phyloP scores from a whole-genome alignment of 2,329 filamentous ascomycete species.

The Aspergillus fumigatiaffinis region DNA sequence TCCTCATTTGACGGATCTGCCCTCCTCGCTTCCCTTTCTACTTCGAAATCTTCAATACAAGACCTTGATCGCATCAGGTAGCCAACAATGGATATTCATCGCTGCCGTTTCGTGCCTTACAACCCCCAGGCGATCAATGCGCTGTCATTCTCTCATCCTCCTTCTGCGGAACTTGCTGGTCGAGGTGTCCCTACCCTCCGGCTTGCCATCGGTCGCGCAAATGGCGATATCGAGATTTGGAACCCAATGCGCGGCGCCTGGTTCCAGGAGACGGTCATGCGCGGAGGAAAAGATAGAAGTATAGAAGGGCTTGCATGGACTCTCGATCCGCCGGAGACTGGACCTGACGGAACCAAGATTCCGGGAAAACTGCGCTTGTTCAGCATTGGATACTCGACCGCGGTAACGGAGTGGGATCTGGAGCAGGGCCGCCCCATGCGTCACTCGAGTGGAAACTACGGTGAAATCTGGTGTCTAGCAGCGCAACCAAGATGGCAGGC shows the following conservation, averaged over 20 bases:
- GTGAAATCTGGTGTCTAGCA: constrained; percentile 94
- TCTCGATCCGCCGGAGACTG: constrained; percentile 71
- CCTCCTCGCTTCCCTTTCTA: constrained; percentile 5
- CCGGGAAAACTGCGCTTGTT: constrained; percentile 80
- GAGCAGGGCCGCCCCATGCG: constrained; percentile 70
- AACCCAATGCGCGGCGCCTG: constrained; percentile 78
- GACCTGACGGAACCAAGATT: constrained; percentile 51
- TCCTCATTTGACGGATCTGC: not conserved
- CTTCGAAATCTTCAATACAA: constrained; percentile 3
- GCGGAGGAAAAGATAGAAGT: constrained; percentile 77
- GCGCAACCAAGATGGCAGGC: constrained; percentile 65
- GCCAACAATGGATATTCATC: constrained; percentile 82
- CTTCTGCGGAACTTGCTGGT: constrained; percentile 41
- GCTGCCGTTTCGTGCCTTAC: constrained; percentile 92
- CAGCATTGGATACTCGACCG: constrained; percentile 90
- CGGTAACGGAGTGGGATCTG: constrained; percentile 93
- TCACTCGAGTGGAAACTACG: constrained; percentile 86
- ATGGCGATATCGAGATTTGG: constrained; percentile 98
- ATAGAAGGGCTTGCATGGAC: constrained; percentile 92
- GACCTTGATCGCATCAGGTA: not conserved
- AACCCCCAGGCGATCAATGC: constrained; percentile 90
- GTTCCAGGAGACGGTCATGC: constrained; percentile 84
- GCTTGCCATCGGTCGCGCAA: constrained; percentile 84
- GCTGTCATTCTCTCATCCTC: constrained; percentile 83
- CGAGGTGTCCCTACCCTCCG: constrained; percentile 60